Evolutionary conservation across 1,139 yeast genomes (phyloP).

Genomic region (Yamadazyma buinensis): DNA sequence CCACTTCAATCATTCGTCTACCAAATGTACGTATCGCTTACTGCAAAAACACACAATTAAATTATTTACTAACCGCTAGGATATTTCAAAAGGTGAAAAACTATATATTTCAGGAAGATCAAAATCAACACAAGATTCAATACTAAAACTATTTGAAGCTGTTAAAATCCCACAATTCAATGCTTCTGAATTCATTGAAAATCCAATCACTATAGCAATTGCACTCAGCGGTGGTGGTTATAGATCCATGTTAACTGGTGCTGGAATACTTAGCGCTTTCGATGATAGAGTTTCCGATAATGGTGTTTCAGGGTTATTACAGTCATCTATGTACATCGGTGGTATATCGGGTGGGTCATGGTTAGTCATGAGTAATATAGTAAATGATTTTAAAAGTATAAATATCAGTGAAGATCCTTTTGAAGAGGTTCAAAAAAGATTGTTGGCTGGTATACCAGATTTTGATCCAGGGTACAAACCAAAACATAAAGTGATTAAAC

Average conservation of each 20-base stretch:
- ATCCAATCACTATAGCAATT: slow-evolving; percentile 44
- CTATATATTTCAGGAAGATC: slow-evolving; percentile 34
- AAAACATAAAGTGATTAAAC: background rate
- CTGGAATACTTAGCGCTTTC: slow-evolving; percentile 57
- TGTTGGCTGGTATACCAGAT: slow-evolving; percentile 54
- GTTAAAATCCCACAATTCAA: slow-evolving; percentile 38
- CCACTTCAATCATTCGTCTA: too few relatives aligned
- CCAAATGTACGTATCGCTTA: too few relatives aligned
- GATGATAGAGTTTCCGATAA: slow-evolving; percentile 40
- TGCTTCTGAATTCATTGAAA: slow-evolving; percentile 15
- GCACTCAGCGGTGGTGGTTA: slow-evolving; percentile 77
- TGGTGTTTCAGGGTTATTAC: slow-evolving; percentile 49
- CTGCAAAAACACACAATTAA: too few relatives aligned
- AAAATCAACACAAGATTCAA: slow-evolving; percentile 24
- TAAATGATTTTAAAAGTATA: slow-evolving; percentile 43
- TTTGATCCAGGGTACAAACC: slow-evolving; percentile 26
- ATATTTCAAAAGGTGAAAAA: slow-evolving; percentile 28
- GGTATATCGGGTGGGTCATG: slow-evolving; percentile 76
- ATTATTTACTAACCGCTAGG: too few relatives aligned
- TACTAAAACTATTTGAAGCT: slow-evolving; percentile 31
- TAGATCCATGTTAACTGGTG: slow-evolving; percentile 63
- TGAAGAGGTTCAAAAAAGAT: slow-evolving; percentile 37
- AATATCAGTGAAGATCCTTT: slow-evolving; percentile 21
- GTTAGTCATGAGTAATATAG: slow-evolving; percentile 50
- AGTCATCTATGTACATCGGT: slow-evolving; percentile 50